Base-by-base conservation (phyloP, 164 flowering plant genomes). In the Umbilicus rupestris region DNA sequence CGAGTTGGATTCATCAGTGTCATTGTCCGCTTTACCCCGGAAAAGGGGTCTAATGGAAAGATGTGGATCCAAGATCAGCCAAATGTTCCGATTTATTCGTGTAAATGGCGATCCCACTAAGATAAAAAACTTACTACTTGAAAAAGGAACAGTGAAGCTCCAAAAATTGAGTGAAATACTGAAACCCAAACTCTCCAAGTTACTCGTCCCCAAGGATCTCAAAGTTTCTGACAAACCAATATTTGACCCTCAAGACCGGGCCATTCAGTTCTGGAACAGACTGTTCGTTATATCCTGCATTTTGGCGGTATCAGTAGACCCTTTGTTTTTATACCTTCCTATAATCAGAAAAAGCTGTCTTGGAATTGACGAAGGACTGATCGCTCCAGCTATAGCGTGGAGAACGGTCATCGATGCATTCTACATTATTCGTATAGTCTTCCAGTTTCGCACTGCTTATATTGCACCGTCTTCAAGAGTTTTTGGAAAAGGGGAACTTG, bases 401-500 rank as follows among this genome's bases (percentile, higher is more conserved):
- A 79, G 97, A 42, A 80, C 94, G 1, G 17, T 80, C 15, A 50
- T 85, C 58, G 97, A 92, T 80, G 82, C 57, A 41, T 87, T 92
- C 75, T 92, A 87, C 73, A 81, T 89, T 52, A 68, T 89, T 67
- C 92, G 78, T 73, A 89, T 94, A 87, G 79, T 71, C 69, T 80
- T 94, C 46, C 96, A 89, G 70, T 91, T 94, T 67, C 86, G 93
- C 11, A 94, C 97, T 30, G 97, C 97, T 64, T 94, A 78, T 68
- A 88, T 94, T 78, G 99, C 99, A 28, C 99, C 97, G 58, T 89
- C 96, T 42, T 94, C 99, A 39, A 82, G 97, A 62, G 99, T 91
- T 64, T 94, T 94, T 71, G 99, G 99, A 42, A 80, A 97, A 64
- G 99, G 99, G 66, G 99, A 91, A 78, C 99, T 94, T 73, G 97